Evolutionary conservation across 306 rosid species (phyloP).

Genomic region (Dalbergia cochinchinensis): DNA sequence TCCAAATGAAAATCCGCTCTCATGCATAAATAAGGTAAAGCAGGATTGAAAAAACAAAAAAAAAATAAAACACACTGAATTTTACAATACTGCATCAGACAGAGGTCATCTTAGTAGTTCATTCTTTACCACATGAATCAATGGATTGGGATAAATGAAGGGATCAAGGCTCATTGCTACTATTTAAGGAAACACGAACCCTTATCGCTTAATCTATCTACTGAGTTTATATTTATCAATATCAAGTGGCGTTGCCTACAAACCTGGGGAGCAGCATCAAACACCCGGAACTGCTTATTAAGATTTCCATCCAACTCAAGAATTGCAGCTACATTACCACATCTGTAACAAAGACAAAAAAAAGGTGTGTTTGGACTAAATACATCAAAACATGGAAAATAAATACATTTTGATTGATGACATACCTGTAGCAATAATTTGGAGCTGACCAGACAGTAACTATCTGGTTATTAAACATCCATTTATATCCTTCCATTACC

Average conservation of each 20-base stretch:
- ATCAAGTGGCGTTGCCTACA: constrained; percentile 43
- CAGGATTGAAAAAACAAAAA: neutral
- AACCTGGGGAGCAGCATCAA: constrained; percentile 99
- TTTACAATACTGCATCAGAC: neutral
- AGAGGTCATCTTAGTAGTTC: neutral
- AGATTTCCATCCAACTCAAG: constrained; percentile 93
- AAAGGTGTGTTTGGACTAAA: constrained; percentile 34
- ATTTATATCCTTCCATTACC: constrained; percentile 99
- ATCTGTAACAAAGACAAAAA: constrained; percentile 59
- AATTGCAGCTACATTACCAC: constrained; percentile 99
- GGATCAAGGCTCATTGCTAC: constrained; percentile 23
- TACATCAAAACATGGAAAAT: constrained; percentile 29
- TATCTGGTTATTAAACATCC: constrained; percentile 99
- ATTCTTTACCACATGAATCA: constrained; percentile 28
- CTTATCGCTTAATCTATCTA: constrained; percentile 29
- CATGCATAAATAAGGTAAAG: neutral
- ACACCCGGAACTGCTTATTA: constrained; percentile 86
- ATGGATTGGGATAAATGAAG: constrained; percentile 14
- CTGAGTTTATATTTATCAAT: constrained; percentile 27
- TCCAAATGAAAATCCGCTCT: constrained; percentile 21
- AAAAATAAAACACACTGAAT: too few relatives aligned
- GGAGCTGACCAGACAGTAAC: constrained; percentile 99
- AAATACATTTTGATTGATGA: constrained; percentile 31
- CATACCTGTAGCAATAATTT: constrained; percentile 96
- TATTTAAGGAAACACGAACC: constrained; percentile 29